Evolutionary conservation across 768 basidiomycete genomes (phyloP).

Genomic region (Omphalotus guepiniiformis): DNA sequence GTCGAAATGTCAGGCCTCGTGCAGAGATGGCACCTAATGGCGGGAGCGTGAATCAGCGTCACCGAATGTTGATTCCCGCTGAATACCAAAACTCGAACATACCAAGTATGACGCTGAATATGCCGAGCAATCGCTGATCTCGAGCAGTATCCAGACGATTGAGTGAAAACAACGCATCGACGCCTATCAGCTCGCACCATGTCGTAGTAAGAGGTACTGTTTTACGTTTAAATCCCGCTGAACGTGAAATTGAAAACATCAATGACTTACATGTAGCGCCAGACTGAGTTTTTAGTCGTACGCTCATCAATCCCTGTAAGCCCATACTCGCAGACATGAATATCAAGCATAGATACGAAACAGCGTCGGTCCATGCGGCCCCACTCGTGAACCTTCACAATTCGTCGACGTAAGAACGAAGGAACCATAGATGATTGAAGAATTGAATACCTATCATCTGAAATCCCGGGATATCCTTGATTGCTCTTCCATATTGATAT

Average conservation of each 20-base stretch:
- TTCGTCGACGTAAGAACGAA: neutral
- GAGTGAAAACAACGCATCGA: conserved; percentile 47
- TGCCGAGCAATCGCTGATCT: conserved; percentile 50
- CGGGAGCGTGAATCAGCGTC: neutral
- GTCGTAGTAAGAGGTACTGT: conserved; percentile 57
- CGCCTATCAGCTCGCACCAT: conserved; percentile 63
- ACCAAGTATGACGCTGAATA: conserved; percentile 47
- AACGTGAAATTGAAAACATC: too few species aligned
- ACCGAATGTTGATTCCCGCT: neutral
- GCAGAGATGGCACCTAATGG: conserved; percentile 34
- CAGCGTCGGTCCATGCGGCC: conserved; percentile 39
- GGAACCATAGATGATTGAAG: neutral
- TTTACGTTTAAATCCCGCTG: neutral
- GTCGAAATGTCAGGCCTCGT: conserved; percentile 35
- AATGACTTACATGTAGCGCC: conserved; percentile 37
- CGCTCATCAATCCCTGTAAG: conserved; percentile 63
- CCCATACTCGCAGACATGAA: conserved; percentile 56
- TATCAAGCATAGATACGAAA: conserved; percentile 46
- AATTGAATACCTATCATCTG: conserved; percentile 27
- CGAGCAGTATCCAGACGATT: conserved; percentile 35
- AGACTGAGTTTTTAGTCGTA: conserved; percentile 49
- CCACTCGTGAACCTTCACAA: neutral
- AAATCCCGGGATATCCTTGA: conserved; percentile 28
- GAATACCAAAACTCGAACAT: neutral
- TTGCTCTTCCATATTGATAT: conserved; percentile 45